Evolutionary conservation across 805 yeast genomes (phyloP).

Genomic region (Lachancea waltii): DNA sequence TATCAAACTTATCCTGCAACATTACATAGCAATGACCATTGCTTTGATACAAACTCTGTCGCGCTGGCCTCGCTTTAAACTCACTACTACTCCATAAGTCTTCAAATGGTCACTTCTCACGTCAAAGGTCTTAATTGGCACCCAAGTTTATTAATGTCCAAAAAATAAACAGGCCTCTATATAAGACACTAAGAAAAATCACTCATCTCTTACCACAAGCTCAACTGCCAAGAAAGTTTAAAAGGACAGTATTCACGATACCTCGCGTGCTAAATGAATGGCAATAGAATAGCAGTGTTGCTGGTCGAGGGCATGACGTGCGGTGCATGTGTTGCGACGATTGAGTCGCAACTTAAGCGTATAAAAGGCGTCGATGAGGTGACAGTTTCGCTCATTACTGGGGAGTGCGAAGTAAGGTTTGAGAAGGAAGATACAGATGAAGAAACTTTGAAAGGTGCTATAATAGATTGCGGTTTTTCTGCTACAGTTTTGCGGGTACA

Average conservation of each 20-base stretch:
- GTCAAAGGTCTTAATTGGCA: background rate
- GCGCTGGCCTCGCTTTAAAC: no score
- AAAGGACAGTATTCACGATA: background rate
- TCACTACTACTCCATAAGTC: background rate
- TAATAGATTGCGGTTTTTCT: slow-evolving; percentile 75
- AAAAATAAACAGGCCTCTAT: background rate
- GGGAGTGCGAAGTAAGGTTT: slow-evolving; percentile 57
- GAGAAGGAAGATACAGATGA: slow-evolving; percentile 24
- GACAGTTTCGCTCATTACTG: slow-evolving; percentile 68
- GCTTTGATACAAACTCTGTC: no score
- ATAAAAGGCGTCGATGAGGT: slow-evolving; percentile 47
- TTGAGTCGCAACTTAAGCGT: slow-evolving; percentile 46
- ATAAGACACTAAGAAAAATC: slow-evolving; percentile 1
- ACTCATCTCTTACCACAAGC: background rate
- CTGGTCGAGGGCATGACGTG: slow-evolving; percentile 79
- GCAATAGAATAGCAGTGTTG: background rate
- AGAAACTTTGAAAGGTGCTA: slow-evolving; percentile 40
- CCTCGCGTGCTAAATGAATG: background rate
- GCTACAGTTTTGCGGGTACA: slow-evolving; percentile 23
- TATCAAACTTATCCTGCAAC: no score
- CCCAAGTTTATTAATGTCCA: slow-evolving; percentile 3
- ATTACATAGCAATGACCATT: no score
- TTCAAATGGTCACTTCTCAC: background rate
- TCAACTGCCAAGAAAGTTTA: background rate
- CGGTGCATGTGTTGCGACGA: slow-evolving; percentile 70